phyloP scores from a whole-genome alignment of 495 filamentous ascomycete species.

The Penicillium daleae region DNA sequence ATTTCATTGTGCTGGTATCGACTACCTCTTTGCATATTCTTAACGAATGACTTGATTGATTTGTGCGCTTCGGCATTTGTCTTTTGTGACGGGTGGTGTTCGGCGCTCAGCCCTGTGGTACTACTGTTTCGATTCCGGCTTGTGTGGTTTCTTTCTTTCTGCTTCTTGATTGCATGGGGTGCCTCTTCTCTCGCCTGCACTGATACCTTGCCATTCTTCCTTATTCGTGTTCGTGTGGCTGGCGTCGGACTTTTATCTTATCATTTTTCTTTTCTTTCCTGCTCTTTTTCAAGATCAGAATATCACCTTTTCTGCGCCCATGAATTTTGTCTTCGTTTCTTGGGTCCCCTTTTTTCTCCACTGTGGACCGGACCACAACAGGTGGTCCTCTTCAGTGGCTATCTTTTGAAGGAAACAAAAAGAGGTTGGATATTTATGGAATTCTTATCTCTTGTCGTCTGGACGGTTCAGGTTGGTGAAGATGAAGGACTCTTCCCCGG shows the following conservation, averaged over 20 bases:
- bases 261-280: slow-evolving; percentile 28
- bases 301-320: slow-evolving; percentile 27
- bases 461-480: slow-evolving; percentile 12
- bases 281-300: slow-evolving; percentile 32
- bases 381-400: slow-evolving; percentile 12
- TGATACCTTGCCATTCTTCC: slow-evolving; percentile 45
- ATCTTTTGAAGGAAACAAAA: slow-evolving; percentile 4
- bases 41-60: slow-evolving; percentile 49
- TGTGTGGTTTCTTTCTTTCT: slow-evolving; percentile 24
- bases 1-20: slow-evolving; percentile 51
- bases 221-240: slow-evolving; percentile 29
- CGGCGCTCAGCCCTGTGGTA: slow-evolving; percentile 39
- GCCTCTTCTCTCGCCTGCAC: slow-evolving; percentile 32
- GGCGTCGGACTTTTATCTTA: slow-evolving; percentile 36
- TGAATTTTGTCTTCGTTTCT: slow-evolving; percentile 18
- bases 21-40: slow-evolving; percentile 51
- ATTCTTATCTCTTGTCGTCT: slow-evolving; percentile 10
- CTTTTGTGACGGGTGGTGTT: slow-evolving; percentile 42
- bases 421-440: slow-evolving; percentile 5
- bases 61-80: slow-evolving; percentile 48
- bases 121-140: slow-evolving; percentile 28
- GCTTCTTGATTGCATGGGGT: slow-evolving; percentile 36
- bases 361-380: too few relatives aligned
- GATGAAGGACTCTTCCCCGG: slow-evolving; percentile 12
- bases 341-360: slow-evolving; percentile 6